phyloP scores from a whole-genome alignment of 768 basidiomycete species.

The Scleroderma citrinum region DNA sequence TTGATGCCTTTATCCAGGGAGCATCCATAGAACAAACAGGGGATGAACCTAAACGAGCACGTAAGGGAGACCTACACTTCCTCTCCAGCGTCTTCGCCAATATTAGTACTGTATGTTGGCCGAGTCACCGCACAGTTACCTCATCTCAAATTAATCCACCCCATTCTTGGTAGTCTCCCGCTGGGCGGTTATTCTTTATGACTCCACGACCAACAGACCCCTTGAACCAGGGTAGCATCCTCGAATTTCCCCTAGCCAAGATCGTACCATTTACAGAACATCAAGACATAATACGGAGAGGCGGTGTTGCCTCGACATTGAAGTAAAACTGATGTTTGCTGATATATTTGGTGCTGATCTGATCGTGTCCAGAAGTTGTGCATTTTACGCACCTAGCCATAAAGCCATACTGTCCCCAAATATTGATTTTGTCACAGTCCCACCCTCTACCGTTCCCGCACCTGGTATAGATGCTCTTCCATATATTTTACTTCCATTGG shows the following conservation, averaged over 20 bases:
- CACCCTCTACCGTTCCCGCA: slow-evolving; percentile 50
- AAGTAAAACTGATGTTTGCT: slow-evolving; percentile 48
- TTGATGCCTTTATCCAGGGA: slow-evolving; percentile 84
- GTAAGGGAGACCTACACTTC: slow-evolving; percentile 85
- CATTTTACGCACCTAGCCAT: slow-evolving; percentile 65
- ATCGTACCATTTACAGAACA: slow-evolving; percentile 88
- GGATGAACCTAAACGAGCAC: slow-evolving; percentile 41
- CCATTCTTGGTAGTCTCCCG: slow-evolving; percentile 48
- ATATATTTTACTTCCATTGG: slow-evolving; percentile 81
- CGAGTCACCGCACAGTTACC: background rate
- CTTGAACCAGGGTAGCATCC: slow-evolving; percentile 34
- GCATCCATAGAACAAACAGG: slow-evolving; percentile 47
- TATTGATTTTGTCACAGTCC: slow-evolving; percentile 44
- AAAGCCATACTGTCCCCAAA: slow-evolving; percentile 68
- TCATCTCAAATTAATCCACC: slow-evolving; percentile 1
- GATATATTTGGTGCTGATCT: slow-evolving; percentile 7
- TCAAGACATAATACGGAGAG: slow-evolving; percentile 75
- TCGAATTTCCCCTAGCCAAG: slow-evolving; percentile 81
- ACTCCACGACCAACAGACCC: slow-evolving; percentile 55
- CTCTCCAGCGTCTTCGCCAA: slow-evolving; percentile 94
- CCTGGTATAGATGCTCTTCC: slow-evolving; percentile 84
- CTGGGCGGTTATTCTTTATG: slow-evolving; percentile 76
- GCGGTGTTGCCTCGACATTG: slow-evolving; percentile 81
- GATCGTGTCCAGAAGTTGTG: slow-evolving; percentile 56
- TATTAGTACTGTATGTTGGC: slow-evolving; percentile 60